Conservation (phyloP, 257 asterid genomes). For the Solanum pinnatisectum region DNA sequence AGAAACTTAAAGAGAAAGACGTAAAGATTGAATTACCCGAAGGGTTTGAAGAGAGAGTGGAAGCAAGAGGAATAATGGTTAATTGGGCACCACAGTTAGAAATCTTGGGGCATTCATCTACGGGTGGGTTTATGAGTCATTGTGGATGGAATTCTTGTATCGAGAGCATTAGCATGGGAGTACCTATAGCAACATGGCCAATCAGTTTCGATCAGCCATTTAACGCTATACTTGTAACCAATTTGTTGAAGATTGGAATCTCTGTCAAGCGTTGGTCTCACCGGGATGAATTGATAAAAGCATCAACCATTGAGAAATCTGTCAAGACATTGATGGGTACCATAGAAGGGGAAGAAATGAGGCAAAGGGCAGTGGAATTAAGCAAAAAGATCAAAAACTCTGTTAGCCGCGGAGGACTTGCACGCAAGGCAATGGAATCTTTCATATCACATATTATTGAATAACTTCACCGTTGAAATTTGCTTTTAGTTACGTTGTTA, state of each 20-base stretch:
- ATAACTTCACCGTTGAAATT: neutral
- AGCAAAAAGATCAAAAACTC: neutral
- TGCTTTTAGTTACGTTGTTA: no score
- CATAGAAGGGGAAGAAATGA: neutral
- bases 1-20: neutral
- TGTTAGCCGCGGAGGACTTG: neutral
- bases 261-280: neutral
- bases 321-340: neutral
- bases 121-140: neutral
- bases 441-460: neutral
- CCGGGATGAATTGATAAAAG: neutral
- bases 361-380: neutral
- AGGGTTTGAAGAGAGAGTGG: neutral
- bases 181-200: neutral
- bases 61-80: neutral
- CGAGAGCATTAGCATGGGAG: neutral
- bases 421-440: neutral
- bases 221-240: neutral
- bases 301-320: neutral
- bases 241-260: neutral
- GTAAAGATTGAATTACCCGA: neutral
- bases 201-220: neutral
- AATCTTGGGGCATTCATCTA: neutral
- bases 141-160: neutral
- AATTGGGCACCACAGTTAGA: neutral